Base-by-base conservation (phyloP, 179 eudicot species). In the Pouteria campechiana region DNA sequence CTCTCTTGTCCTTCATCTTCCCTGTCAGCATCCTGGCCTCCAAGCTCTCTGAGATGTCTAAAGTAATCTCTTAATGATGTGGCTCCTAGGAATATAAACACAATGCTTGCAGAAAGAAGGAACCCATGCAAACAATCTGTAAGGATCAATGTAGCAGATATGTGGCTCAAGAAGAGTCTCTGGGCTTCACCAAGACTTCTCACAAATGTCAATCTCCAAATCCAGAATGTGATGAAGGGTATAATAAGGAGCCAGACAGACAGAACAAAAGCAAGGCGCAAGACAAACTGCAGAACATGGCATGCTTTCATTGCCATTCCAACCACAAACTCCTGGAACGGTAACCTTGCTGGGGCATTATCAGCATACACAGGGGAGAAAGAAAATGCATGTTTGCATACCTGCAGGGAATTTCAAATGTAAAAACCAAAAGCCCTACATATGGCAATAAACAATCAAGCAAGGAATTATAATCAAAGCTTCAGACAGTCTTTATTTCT, bases 41-140 rank as follows among this genome's bases (percentile, higher is more conserved):
- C 94, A 45, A 81, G 68, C 51, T 86, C 98, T 66, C 96, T 55
- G 55, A 79, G 55, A 69, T 90, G 98, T 47, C 90, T 72, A 58
- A 90, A 81, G 65, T 90, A 90, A 56, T 90, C 98, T 49, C 98
- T 79, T 65, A 90, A 64, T 44, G 98, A 90, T 41, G 98, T 86
- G 28, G 94, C 98, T 21, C 96, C 96, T 15, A 86, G 95, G 61
- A 90, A 86, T 11, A 90, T 90, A 58, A 86, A 90, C 35, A 90
- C 98, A 28, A 90, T 90, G 74, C 90, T 82, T n/a, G 98, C 98
- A 15, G 98, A 90, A 46, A 90, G 96, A 28, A 90, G 86, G 63
- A 90, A 90, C 21, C 98, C 98, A 59, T 90, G 98, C 37, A 90
- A 75, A 60, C 95, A 90, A 61, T 90, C 98, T 0, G 98, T 90